Conservation (phyloP, 495 filamentous ascomycete genomes). For the Tuber umbilicatum region DNA sequence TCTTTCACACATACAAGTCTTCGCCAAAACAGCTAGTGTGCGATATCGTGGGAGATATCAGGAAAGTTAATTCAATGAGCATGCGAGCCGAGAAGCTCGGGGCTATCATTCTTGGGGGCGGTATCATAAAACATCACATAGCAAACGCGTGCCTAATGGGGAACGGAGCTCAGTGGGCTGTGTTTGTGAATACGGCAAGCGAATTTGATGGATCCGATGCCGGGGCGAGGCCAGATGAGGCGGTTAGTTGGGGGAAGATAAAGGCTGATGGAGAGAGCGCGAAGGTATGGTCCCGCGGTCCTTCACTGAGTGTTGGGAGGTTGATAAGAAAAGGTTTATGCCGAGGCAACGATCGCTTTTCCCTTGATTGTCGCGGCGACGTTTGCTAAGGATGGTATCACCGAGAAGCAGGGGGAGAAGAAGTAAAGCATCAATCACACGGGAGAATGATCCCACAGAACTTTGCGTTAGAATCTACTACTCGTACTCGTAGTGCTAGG, state of each 20-base stretch:
- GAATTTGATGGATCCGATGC: constrained; percentile 98
- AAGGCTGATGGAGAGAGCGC: constrained; percentile 76
- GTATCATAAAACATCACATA: constrained; percentile 93
- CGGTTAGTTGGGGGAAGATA: constrained; percentile 98
- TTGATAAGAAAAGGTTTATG: constrained; percentile 58
- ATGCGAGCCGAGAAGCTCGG: constrained; percentile 75
- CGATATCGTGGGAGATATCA: constrained; percentile 84
- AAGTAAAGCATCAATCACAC: background rate
- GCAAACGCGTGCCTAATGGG: constrained; percentile 95
- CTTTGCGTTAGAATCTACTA: background rate
- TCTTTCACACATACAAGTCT: constrained; percentile 87
- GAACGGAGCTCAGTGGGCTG: constrained; percentile 90
- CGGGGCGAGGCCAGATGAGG: constrained; percentile 90
- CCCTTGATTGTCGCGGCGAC: constrained; percentile 92
- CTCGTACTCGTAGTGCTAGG: too few relatives aligned
- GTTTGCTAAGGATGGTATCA: constrained; percentile 41
- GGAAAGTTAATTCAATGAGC: constrained; percentile 80
- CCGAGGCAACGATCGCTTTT: constrained; percentile 86
- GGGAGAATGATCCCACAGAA: background rate
- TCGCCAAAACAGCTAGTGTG: constrained; percentile 70
- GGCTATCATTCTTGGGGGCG: constrained; percentile 91
- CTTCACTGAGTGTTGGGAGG: background rate
- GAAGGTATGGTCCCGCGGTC: constrained; percentile 54
- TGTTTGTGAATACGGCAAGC: constrained; percentile 92
- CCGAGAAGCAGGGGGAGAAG: background rate